Base-by-base conservation (phyloP, 352 stramenopile species). In the Blastocystis sp. region DNA sequence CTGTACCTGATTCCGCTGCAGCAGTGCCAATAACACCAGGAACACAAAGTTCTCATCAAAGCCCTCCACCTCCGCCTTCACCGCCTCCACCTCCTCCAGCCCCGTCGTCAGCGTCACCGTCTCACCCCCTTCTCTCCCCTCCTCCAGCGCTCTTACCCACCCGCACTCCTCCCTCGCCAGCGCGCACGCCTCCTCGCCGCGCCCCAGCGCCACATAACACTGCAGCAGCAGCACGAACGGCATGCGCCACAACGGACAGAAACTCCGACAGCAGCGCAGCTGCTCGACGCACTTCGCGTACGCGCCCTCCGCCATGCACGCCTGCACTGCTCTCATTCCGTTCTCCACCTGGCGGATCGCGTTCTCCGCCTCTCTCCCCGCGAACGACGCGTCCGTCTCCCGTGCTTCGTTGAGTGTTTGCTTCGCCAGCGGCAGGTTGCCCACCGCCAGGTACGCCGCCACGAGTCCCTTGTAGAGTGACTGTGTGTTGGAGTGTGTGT, bases 161-260 rank as follows among this genome's bases (percentile, higher is more conserved):
- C 14, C 19, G 38, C 71, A 81, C 52, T 52, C 38, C 19, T 52
- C 34, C 4, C 21, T 45, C 38, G 61, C 4, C 17, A 81, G n/a
- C 14, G 28, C 2, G n/a, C 41, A 65, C n/a, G 71, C 71, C 41
- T 81, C 71, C 4, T 81, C 23, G 5, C 43, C 38, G 4, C 38
- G 10, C n/a, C 19, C 21, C 11, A n/a, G 23, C 40, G 34, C 40
- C n/a, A 81, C 48, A 66, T 81, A 65, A 21, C 71, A 81, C 2
- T 45, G 71, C 38, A 81, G 23, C 53, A 81, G 52, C 14, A 62
- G 28, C 2, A 81, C 11, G 9, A 81, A 66, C n/a, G 71, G 71
- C 40, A 14, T 66, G 11, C 71, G 71, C 71, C 71, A 81, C 21
- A 65, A 67, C 2, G 71, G 71, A 81, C 40, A 14, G 19, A 21